phyloP scores from a whole-genome alignment of 805 yeast genomes.

The Saccharomycopsis fibuligera region DNA sequence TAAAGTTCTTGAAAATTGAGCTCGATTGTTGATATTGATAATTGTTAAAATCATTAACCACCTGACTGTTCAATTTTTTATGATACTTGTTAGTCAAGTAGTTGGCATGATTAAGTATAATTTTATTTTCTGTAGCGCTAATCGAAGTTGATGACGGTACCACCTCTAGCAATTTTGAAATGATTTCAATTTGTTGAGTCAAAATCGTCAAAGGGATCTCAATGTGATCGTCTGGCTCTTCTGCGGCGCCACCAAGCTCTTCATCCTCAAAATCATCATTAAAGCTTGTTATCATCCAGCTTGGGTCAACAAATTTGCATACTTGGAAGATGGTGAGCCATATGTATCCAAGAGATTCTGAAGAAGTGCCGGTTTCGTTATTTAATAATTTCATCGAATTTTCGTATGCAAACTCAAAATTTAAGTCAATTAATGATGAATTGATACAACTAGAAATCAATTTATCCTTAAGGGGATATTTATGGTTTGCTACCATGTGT shows the following conservation, averaged over 20 bases:
- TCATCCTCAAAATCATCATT: conserved; percentile 14
- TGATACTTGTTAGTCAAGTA: conserved; percentile 20
- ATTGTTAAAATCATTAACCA: conserved; percentile 17
- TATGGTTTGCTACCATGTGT: conserved; percentile 2
- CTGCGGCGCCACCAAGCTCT: conserved; percentile 9
- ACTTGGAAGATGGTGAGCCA: conserved; percentile 42
- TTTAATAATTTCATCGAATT: conserved; percentile 30
- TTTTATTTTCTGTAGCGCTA: conserved; percentile 26
- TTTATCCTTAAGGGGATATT: conserved; percentile 28
- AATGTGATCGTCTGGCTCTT: neutral
- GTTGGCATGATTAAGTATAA: conserved; percentile 28
- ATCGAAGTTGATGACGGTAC: conserved; percentile 25
- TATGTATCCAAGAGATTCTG: conserved; percentile 23
- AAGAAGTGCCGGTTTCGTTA: conserved; percentile 17
- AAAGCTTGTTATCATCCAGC: conserved; percentile 9
- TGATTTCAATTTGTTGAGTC: conserved; percentile 33
- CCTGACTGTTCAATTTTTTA: conserved; percentile 15
- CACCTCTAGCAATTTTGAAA: conserved; percentile 31
- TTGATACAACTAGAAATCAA: conserved; percentile 38
- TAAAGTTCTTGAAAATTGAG: conserved; percentile 18
- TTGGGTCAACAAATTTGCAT: conserved; percentile 32
- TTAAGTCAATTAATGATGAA: conserved; percentile 36
- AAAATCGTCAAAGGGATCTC: conserved; percentile 22
- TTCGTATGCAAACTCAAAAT: conserved; percentile 36
- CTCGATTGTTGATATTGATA: conserved; percentile 14